Evolutionary conservation across 2,329 filamentous ascomycete genomes (phyloP), one percentile per base, ranked within the genome.

Genomic region (Stachybotrys chartarum): DNA sequence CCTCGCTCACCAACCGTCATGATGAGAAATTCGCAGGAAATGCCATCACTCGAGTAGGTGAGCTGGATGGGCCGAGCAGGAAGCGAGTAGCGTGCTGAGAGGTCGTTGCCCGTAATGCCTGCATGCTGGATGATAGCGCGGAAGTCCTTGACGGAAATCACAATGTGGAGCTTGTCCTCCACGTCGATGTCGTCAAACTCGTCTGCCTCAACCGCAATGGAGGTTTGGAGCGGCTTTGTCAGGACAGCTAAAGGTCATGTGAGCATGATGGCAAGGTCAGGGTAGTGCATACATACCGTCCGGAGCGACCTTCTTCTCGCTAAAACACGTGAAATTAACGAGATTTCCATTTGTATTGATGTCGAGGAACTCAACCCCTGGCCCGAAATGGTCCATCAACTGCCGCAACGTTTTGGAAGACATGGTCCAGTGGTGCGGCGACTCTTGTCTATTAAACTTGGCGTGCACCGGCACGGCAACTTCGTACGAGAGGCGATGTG

Each of bases 91-190:
- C 78, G 77, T 12, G 87, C 86, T 16, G 79, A 81, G 14, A 92
- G 75, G 50, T 81, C 79, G n/a, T 82, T 84, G 53, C 84, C 83
- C 6, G 86, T 79, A 30, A 84, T 83, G 30, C 86, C 85, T 10
- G 89, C 88, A 69, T 93, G 89, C 39, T 85, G 81, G 53, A 91
- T 83, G 54, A 92, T 89, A 39, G 88, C 85, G 52, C 88, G 85
- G 68, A 92, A 92, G 69, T 93, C 89, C 64, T 90, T 91, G 65
- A 93, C 88, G 62, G 85, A 90, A 65, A 92, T 88, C 56, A 90
- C 82, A 63, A 91, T 88, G 65, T 91, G 89, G 55, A 91, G 78
- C 52, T 87, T 85, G 57, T 90, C 84, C 65, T 91, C 85, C 32
- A 90, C 84, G 24, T 82, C 77, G 58, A 92, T 89, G 53, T 86